phyloP scores from a whole-genome alignment of 2,329 filamentous ascomycete species.

The Arthrinium phaeospermum region DNA sequence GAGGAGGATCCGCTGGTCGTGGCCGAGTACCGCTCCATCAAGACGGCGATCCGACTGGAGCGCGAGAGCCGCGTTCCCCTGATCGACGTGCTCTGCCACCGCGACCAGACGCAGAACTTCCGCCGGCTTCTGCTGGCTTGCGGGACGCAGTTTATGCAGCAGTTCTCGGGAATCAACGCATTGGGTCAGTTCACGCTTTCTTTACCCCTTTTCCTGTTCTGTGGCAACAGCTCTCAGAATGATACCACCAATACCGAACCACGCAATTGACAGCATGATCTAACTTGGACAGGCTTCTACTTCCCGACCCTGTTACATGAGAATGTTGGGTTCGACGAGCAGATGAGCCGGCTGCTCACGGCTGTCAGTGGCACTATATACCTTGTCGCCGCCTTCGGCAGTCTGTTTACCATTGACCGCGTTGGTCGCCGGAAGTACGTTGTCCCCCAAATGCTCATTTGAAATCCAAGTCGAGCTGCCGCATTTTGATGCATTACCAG shows the following conservation, averaged over 20 bases:
- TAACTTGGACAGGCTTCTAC: conserved; percentile 42
- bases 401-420: conserved; percentile 46
- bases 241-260: too few relatives aligned
- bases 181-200: conserved; percentile 29
- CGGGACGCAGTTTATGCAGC: conserved; percentile 55
- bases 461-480: neutral
- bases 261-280: neutral
- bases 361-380: conserved; percentile 55
- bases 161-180: conserved; percentile 54
- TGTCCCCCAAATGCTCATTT: neutral
- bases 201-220: neutral
- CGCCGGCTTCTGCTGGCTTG: conserved; percentile 44
- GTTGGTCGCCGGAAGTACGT: conserved; percentile 46
- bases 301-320: conserved; percentile 61
- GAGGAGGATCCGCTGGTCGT: conserved; percentile 33
- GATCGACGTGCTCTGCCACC: conserved; percentile 41
- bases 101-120: conserved; percentile 45
- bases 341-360: conserved; percentile 58
- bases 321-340: conserved; percentile 58
- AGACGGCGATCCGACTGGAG: conserved; percentile 42
- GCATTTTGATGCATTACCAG: neutral
- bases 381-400: conserved; percentile 42
- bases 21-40: conserved; percentile 44
- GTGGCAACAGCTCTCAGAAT: neutral
- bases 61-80: conserved; percentile 39